Conservation (phyloP, 768 basidiomycete species). For the Amanita fuliginea region DNA sequence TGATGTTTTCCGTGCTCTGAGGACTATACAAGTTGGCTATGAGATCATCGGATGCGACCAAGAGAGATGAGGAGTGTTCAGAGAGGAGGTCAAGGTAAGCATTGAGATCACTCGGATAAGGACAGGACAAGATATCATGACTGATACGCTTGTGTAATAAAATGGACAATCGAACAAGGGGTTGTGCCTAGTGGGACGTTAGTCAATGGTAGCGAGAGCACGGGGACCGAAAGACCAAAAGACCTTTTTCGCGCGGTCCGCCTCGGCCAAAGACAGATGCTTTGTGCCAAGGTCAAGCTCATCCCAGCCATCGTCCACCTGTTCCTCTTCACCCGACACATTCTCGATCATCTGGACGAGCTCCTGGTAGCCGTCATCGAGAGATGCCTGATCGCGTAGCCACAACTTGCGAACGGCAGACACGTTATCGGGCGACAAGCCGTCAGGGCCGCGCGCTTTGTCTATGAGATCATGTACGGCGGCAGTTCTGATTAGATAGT, state of each 20-base stretch:
- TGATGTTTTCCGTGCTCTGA: constrained; percentile 36
- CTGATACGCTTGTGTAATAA: constrained; percentile 54
- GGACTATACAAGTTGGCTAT: constrained; percentile 56
- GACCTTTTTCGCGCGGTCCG: constrained; percentile 52
- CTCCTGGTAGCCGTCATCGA: constrained; percentile 54
- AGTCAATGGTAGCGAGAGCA: constrained; percentile 1
- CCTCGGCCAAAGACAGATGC: constrained; percentile 36
- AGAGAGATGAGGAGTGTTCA: constrained; percentile 35
- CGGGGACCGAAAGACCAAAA: not conserved
- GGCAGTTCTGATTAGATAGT: constrained; percentile 46
- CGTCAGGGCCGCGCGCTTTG: constrained; percentile 30
- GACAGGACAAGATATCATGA: constrained; percentile 33
- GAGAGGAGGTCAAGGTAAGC: constrained; percentile 40
- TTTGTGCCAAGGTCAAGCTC: constrained; percentile 43
- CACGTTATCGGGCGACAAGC: constrained; percentile 45
- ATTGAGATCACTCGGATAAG: constrained; percentile 12
- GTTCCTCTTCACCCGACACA: constrained; percentile 19
- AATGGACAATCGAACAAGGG: constrained; percentile 45
- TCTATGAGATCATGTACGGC: constrained; percentile 53
- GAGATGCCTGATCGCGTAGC: constrained; percentile 37
- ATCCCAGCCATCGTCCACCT: constrained; percentile 49
- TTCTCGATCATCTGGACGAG: constrained; percentile 41
- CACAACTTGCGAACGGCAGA: constrained; percentile 45
- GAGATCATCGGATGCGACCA: constrained; percentile 53
- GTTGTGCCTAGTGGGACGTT: constrained; percentile 35